Base-by-base conservation (phyloP, 306 rosid species). In the Delonix regia region DNA sequence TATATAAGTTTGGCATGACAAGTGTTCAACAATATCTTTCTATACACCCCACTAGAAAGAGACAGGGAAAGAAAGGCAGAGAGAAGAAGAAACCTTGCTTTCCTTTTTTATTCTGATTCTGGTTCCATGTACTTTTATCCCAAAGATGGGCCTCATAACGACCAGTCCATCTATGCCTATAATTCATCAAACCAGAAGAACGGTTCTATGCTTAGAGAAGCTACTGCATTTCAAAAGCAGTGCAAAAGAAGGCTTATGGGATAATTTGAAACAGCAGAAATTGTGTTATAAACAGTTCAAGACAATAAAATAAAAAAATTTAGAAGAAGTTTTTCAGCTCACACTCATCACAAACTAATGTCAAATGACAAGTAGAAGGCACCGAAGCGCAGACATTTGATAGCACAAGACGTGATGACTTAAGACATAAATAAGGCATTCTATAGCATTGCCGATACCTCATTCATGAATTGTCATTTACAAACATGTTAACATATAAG, bases 101-200 rank as follows among this genome's bases (percentile, higher is more conserved):
- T 78, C 97, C 97, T 83, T 91, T 91, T 84, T 91, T 91, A 77
- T 91, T 91, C 85, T 89, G 97, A 69, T 91, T 91, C 80, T 91
- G 97, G 75, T 91, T 91, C 97, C 97, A 91, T 7, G 92, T 91
- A 64, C 94, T 89, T 76, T 91, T 91, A 79, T 91, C 97, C 97
- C 97, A 91, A 30, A 91, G 97, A 79, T 91, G 94, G 61, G 97
- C 97, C 78, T 91, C 97, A 71, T 91, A 91, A 47, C 97, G 97
- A 70, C 97, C 97, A n/a, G 94, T 91, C 97, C 97, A 91, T 84
- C 97, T 89, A 91, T 91, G 97, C 88, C 97, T 91, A 70, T 45
- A 44, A 76, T 76, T 67, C 82, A 78, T 21, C 8, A 56, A 68
- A 44, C 57, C 28, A 34, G 70, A 45, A 71, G 38, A 45, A 45